Evolutionary conservation across 495 filamentous ascomycete species (phyloP).

Genomic region (Hypoxylon rickii): DNA sequence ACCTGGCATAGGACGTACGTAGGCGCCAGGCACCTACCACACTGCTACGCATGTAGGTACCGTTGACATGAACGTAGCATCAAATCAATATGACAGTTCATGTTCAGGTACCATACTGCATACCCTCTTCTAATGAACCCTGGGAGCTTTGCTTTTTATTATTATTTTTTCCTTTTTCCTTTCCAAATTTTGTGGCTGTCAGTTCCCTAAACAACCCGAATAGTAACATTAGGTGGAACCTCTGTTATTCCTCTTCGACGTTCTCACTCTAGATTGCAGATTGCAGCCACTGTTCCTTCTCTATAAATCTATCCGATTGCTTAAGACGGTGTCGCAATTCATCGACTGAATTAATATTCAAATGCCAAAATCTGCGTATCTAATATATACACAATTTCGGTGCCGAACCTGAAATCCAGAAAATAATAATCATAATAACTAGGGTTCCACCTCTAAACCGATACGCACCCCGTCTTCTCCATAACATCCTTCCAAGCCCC

Average conservation of each 20-base stretch:
- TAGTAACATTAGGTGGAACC: conserved; percentile 1
- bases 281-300: not conserved
- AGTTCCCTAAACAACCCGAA: conserved; percentile 25
- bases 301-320: not conserved
- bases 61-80: no score
- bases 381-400: not conserved
- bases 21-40: no score
- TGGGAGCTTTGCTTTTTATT: no score
- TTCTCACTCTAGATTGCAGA: no score
- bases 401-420: not conserved
- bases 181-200: not conserved
- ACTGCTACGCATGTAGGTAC: no score
- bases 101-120: no score
- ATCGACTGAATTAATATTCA: not conserved
- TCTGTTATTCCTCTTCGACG: no score
- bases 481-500: conserved; percentile 23
- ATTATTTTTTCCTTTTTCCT: not conserved
- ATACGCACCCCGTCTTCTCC: not conserved
- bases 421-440: conserved; percentile 6
- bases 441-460: conserved; percentile 4
- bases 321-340: not conserved
- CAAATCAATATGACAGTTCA: no score
- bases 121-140: no score
- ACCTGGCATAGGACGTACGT: no score
- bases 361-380: not conserved